These are phyloP conservation scores for Termitomyces sp. DNA, from an alignment of 768 basidiomycete species.

Conservation along the genomic window DNA sequence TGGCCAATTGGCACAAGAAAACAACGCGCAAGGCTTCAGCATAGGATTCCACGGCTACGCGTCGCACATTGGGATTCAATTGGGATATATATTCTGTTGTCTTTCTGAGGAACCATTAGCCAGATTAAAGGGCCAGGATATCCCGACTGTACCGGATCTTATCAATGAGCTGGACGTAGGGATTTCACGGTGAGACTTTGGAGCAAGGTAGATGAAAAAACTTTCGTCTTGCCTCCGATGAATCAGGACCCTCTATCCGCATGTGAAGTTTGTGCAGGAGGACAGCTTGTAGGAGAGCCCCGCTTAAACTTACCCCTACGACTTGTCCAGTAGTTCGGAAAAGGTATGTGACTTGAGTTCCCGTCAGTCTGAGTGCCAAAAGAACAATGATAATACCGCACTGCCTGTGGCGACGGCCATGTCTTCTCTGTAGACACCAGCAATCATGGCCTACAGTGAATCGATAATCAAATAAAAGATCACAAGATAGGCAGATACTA, in stretches of 20 bases:
- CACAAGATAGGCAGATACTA: constrained; percentile 21
- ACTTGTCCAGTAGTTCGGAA: constrained; percentile 95
- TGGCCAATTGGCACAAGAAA: constrained; percentile 72
- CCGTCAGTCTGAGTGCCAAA: constrained; percentile 1
- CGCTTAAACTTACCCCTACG: constrained; percentile 85
- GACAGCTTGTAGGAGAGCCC: constrained; percentile 79
- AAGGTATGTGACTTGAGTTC: constrained; percentile 73
- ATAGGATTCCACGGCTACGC: constrained; percentile 73
- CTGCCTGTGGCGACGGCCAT: constrained; percentile 89
- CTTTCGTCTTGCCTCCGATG: constrained; percentile 54
- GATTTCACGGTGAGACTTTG: constrained; percentile 4
- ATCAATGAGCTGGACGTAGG: constrained; percentile 55
- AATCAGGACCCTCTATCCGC: constrained; percentile 72
- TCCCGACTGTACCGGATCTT: constrained; percentile 47
- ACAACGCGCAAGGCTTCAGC: constrained; percentile 74
- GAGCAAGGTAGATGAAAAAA: constrained; percentile 5
- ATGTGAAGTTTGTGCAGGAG: constrained; percentile 63
- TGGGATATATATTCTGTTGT: constrained; percentile 67
- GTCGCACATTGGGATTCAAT: constrained; percentile 47
- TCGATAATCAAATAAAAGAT: constrained; percentile 6
- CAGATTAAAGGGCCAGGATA: background rate
- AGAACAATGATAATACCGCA: constrained; percentile 36
- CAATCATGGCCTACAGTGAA: constrained; percentile 71
- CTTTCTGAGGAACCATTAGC: constrained; percentile 39
- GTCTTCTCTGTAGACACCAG: constrained; percentile 72